These are phyloP conservation scores for Inonotus obliquus DNA, from an alignment of 1,284 basidiomycete genomes.

Conservation along the genomic window DNA sequence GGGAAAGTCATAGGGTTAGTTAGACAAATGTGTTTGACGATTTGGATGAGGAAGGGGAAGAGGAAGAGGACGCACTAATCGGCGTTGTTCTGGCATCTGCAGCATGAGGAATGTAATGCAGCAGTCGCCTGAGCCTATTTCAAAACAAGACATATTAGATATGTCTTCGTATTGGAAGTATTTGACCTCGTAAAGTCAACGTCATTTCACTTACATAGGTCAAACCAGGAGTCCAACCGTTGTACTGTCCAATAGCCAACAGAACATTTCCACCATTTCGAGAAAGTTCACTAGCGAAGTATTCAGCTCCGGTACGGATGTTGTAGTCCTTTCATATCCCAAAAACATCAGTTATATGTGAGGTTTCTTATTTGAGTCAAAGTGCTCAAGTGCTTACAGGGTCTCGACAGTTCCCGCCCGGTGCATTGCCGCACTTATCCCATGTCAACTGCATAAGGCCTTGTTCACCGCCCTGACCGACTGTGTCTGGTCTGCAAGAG, in stretches of 20 bases:
- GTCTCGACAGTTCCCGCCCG: constrained; percentile 61
- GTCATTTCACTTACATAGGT: constrained; percentile 44
- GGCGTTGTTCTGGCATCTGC: constrained; percentile 72
- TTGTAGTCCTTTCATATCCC: constrained; percentile 57
- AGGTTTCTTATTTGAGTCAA: background rate
- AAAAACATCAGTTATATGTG: background rate
- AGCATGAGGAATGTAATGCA: constrained; percentile 49
- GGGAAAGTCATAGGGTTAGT: constrained; percentile 28
- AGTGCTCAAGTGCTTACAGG: constrained; percentile 38
- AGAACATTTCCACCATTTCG: constrained; percentile 57
- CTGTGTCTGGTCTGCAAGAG: constrained; percentile 61
- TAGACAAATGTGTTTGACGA: too few relatives aligned
- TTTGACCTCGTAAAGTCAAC: background rate
- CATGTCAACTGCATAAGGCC: constrained; percentile 83
- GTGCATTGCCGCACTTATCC: constrained; percentile 72
- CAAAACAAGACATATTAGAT: constrained; percentile 17
- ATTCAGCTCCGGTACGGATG: constrained; percentile 56
- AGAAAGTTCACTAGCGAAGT: constrained; percentile 52
- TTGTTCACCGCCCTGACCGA: constrained; percentile 77
- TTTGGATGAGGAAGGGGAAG: too few relatives aligned
- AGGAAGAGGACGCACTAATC: constrained; percentile 55
- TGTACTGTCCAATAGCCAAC: constrained; percentile 66
- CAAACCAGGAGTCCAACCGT: constrained; percentile 68
- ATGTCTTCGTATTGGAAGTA: too few relatives aligned
- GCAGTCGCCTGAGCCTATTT: constrained; percentile 53